phyloP scores from a whole-genome alignment of 352 stramenopile genomes.

The Pythium aristosporum region DNA sequence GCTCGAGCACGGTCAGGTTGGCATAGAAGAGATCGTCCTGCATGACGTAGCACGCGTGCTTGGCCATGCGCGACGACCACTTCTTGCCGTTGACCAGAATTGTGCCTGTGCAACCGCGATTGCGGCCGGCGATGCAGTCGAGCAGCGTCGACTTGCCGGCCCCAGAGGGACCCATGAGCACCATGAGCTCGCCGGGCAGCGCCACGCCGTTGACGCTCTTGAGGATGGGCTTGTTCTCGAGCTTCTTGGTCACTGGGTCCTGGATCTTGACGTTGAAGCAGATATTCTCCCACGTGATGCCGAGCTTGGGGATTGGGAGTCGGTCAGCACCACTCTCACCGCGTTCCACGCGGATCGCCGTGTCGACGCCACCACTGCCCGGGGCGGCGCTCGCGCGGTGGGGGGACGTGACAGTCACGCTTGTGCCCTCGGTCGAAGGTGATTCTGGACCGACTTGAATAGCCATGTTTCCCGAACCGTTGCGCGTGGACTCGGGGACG shows the following conservation, averaged over 20 bases:
- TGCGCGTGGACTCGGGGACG: conserved; percentile 21
- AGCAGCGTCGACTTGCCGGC: conserved; percentile 58
- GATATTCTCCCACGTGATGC: conserved; percentile 28
- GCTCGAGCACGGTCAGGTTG: conserved; percentile 87
- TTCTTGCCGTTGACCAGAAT: conserved; percentile 41
- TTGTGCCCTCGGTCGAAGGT: conserved; percentile 17
- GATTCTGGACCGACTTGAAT: conserved; percentile 11
- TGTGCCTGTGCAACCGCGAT: conserved; percentile 28
- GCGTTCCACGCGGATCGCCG: conserved; percentile 11
- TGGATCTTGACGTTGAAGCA: conserved; percentile 32
- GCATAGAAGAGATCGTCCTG: conserved; percentile 90
- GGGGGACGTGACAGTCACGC: conserved; percentile 4
- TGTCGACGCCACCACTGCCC: background rate
- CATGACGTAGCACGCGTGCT: conserved; percentile 76
- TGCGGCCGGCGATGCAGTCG: conserved; percentile 49
- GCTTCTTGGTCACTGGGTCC: conserved; percentile 26
- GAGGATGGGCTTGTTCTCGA: conserved; percentile 46
- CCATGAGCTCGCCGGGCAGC: conserved; percentile 38
- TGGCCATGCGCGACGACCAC: conserved; percentile 39
- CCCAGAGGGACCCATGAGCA: conserved; percentile 62
- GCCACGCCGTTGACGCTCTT: conserved; percentile 42
- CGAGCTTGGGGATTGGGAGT: conserved; percentile 31
- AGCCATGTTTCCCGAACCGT: conserved; percentile 9
- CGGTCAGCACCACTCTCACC: conserved; percentile 11
- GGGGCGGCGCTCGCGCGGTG: background rate